Evolutionary conservation across 306 rosid species (phyloP), one percentile per base, ranked within the genome.

Genomic region (Cyamopsis tetragonoloba): DNA sequence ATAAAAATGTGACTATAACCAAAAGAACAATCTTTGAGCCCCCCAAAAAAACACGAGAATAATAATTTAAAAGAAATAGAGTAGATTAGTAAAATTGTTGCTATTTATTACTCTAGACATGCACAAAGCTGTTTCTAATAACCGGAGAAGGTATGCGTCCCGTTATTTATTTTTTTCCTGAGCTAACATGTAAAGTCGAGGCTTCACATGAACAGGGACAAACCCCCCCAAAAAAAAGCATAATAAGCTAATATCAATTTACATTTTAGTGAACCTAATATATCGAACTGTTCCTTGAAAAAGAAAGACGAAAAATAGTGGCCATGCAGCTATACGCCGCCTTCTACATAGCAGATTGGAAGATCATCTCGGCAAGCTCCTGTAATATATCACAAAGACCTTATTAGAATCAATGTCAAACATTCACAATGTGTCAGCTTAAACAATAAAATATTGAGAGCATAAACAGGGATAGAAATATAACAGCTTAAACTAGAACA

Each of bases 311-410:
- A 42, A 41, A 73, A 50, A 8, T 11, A 49, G 35, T 24, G 2
- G 7, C 34, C 32, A 20, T 17, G 30, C 13, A 7, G 31, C 53
- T 39, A 28, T 51, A 59, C 70, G 66, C 58, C 46, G 50, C 31
- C 77, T 31, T 75, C 72, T 87, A 89, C 61, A 92, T 39, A 62
- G 71, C 95, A 15, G 86, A 81, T 73, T 89, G 99, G 87, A 93
- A 82, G 64, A 84, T 81, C 95, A 88, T 85, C 87, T 93, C 97
- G 8, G 99, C 97, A 27, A 90, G 95, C 85, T 93, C 99, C 99
- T 93, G 96, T 67, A 80, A 74, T 73, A 77, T 38, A 47, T 13
- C 58, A 51, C 56, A 56, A 47, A 56, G 17, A 19, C 10, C 0
- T 11, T 10, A 20, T 83, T 39, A 44, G 71, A 39, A 72, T 15